Evolutionary conservation across 2,329 filamentous ascomycete genomes (phyloP).

Genomic region (Colletotrichum musicola): DNA sequence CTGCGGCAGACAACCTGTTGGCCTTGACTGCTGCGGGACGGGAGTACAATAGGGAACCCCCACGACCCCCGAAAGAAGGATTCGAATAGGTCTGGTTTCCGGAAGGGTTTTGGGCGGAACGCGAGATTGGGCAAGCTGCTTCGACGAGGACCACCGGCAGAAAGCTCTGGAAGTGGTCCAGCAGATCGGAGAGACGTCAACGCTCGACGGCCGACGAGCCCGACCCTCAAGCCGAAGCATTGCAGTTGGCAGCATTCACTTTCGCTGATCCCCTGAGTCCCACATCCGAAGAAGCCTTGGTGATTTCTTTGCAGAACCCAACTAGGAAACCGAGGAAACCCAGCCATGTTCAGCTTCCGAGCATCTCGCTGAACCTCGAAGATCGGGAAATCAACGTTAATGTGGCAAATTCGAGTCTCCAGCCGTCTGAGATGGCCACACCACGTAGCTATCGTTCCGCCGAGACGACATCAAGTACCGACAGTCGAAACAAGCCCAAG

Average conservation of each 20-base stretch:
- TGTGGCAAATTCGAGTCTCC: neutral
- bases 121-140: constrained; percentile 49
- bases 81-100: constrained; percentile 75
- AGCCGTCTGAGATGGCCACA: neutral
- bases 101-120: constrained; percentile 73
- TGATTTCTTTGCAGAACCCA: constrained; percentile 59
- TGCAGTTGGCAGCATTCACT: constrained; percentile 16
- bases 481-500: constrained; percentile 6
- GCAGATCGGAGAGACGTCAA: constrained; percentile 50
- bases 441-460: neutral
- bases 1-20: neutral
- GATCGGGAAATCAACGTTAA: neutral
- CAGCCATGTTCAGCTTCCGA: constrained; percentile 1
- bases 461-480: constrained; percentile 4
- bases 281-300: constrained; percentile 61
- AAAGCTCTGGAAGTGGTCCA: constrained; percentile 56
- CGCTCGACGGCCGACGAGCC: constrained; percentile 48
- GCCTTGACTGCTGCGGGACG: neutral
- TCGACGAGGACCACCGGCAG: constrained; percentile 49
- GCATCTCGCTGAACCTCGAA: constrained; percentile 26
- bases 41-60: constrained; percentile 60
- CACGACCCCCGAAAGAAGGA: constrained; percentile 65
- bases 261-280: constrained; percentile 51
- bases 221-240: constrained; percentile 37
- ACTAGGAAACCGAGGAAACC: neutral